These are phyloP conservation scores for Coleophoma crateriformis DNA, from an alignment of 2,329 filamentous ascomycete genomes.

Conservation along the genomic window DNA sequence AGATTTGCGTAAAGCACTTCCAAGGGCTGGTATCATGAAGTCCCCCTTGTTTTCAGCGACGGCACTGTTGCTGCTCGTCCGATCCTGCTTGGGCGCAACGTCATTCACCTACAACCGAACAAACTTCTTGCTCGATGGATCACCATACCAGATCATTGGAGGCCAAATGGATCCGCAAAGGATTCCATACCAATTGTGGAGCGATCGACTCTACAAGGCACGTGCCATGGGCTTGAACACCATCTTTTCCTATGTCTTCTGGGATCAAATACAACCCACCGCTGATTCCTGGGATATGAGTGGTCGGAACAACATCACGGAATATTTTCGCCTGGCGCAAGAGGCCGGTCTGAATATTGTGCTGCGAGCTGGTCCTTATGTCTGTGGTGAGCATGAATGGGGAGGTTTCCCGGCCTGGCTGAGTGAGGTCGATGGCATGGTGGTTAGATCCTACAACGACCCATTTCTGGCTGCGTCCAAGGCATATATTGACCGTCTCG, in stretches of 20 bases:
- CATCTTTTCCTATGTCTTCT: conserved; percentile 45
- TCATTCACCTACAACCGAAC: conserved; percentile 34
- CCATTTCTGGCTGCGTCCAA: conserved; percentile 36
- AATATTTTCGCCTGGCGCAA: conserved; percentile 40
- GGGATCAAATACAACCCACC: conserved; percentile 40
- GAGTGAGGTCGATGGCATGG: conserved; percentile 33
- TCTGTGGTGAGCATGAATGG: conserved; percentile 41
- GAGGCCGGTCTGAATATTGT: conserved; percentile 41
- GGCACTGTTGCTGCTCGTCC: too few species aligned
- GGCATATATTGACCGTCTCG: conserved; percentile 37
- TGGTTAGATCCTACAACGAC: conserved; percentile 32
- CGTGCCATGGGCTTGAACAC: conserved; percentile 43
- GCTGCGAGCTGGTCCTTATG: conserved; percentile 40
- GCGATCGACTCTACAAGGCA: conserved; percentile 36
- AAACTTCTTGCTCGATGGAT: conserved; percentile 34
- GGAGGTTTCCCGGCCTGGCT: conserved; percentile 37
- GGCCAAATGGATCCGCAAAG: conserved; percentile 46
- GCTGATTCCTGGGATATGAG: conserved; percentile 32
- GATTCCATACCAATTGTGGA: conserved; percentile 40
- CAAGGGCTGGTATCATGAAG: too few species aligned
- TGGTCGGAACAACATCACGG: conserved; percentile 39
- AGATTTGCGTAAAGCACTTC: too few species aligned
- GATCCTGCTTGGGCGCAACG: neutral
- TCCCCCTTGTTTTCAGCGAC: too few species aligned
- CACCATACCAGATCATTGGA: conserved; percentile 37